Percentiles rank a stretch among this genome's conserved stretches.
phyloP scores from a whole-genome alignment of 2,329 filamentous ascomycete species.

The Alternaria burnsii region DNA sequence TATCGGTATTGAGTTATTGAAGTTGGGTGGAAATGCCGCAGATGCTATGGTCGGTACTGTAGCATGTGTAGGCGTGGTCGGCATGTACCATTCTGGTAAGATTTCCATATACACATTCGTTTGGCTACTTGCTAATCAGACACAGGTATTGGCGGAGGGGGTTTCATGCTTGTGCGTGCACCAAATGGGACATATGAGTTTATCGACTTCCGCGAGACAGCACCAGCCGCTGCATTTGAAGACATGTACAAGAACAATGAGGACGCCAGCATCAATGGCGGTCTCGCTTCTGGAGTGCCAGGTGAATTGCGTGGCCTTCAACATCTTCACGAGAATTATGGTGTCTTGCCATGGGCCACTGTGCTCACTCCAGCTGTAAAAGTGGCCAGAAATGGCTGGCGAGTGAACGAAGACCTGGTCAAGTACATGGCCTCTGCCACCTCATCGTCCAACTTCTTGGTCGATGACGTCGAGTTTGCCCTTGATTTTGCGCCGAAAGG shows the following conservation, averaged over 20 bases:
- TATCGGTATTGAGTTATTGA: constrained; percentile 58
- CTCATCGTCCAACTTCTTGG: constrained; percentile 70
- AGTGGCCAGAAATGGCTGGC: constrained; percentile 68
- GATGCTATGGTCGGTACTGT: constrained; percentile 59
- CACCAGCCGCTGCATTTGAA: constrained; percentile 79
- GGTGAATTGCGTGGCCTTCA: constrained; percentile 81
- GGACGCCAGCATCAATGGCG: constrained; percentile 72
- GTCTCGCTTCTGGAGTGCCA: constrained; percentile 73
- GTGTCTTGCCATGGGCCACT: constrained; percentile 62
- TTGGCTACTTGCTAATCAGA: constrained; percentile 8
- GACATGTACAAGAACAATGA: constrained; percentile 85
- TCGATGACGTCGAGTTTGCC: constrained; percentile 80
- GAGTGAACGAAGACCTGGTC: constrained; percentile 75
- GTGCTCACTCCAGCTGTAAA: constrained; percentile 78
- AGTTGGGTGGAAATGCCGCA: constrained; percentile 61
- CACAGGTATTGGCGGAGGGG: constrained; percentile 83
- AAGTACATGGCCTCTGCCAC: constrained; percentile 70
- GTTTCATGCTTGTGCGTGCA: constrained; percentile 83
- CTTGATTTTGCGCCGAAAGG: constrained; percentile 89
- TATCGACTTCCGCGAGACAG: constrained; percentile 89
- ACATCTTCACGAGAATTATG: constrained; percentile 77
- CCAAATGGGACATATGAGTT: constrained; percentile 80
- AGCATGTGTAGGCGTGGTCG: constrained; percentile 58
- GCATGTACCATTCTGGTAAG: constrained; percentile 57
- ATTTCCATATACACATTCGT: background rate